Evolutionary conservation across 768 basidiomycete genomes (phyloP).

Genomic region (Pisolithus albus): DNA sequence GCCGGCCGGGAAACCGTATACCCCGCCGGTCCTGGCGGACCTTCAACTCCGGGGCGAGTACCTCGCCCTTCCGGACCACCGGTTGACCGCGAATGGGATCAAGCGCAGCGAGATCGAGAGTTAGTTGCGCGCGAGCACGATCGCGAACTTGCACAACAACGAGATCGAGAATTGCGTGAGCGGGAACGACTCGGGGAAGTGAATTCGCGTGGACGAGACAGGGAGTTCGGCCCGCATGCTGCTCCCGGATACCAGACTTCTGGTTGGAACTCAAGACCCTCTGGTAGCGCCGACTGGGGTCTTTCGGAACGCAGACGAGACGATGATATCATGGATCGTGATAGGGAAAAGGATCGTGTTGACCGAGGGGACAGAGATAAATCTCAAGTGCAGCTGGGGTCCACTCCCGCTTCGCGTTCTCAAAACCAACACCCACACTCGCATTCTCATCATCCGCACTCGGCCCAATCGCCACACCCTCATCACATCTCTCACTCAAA

Average conservation of each 20-base stretch:
- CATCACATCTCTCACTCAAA: constrained; percentile 15
- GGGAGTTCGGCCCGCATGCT: constrained; percentile 20
- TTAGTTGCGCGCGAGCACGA: constrained; percentile 1
- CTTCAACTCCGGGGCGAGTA: constrained; percentile 15
- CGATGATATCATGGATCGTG: constrained; percentile 26
- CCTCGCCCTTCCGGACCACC: constrained; percentile 19
- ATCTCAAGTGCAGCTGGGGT: constrained; percentile 18
- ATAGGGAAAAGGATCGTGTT: constrained; percentile 21
- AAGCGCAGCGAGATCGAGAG: constrained; percentile 22
- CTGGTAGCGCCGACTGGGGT: constrained; percentile 26
- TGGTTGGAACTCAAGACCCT: constrained; percentile 30
- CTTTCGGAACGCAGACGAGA: constrained; percentile 33
- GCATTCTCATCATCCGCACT: constrained; percentile 28
- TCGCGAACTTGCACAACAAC: constrained; percentile 12
- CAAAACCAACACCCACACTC: constrained; percentile 29
- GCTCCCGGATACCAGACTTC: constrained; percentile 13
- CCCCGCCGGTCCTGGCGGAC: constrained; percentile 12
- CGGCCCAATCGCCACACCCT: constrained; percentile 6
- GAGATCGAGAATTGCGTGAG: constrained; percentile 25
- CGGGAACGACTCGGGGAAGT: constrained; percentile 18
- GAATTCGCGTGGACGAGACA: constrained; percentile 18
- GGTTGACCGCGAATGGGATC: constrained; percentile 30
- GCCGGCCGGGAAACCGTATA: constrained; percentile 12
- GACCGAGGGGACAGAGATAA: constrained; percentile 4
- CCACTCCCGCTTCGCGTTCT: constrained; percentile 24